phyloP scores from a whole-genome alignment of 805 yeast genomes.

The Kodamaea neixiangensis region DNA sequence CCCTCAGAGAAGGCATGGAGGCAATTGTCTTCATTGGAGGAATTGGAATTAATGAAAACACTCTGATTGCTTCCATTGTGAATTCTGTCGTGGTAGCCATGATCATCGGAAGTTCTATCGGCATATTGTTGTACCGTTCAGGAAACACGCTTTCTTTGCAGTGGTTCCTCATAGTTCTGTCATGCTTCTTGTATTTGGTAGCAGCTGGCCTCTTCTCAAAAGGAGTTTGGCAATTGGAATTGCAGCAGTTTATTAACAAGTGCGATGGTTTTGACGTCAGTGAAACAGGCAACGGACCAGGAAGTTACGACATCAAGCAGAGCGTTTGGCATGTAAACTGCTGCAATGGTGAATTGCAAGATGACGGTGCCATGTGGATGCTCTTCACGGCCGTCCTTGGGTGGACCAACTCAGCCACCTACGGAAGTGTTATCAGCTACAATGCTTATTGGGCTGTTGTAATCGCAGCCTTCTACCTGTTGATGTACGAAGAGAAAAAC shows the following conservation, averaged over 20 bases:
- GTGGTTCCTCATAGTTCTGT: conserved; percentile 69
- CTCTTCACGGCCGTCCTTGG: conserved; percentile 84
- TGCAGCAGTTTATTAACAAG: conserved; percentile 68
- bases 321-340: conserved; percentile 95
- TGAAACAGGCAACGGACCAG: conserved; percentile 92
- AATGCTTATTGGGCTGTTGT: conserved; percentile 66
- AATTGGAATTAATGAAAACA: conserved; percentile 49
- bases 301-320: conserved; percentile 76
- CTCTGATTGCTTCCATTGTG: conserved; percentile 47
- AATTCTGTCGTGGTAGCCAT: conserved; percentile 63
- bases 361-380: conserved; percentile 91
- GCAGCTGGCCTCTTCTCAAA: conserved; percentile 85
- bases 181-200: conserved; percentile 79
- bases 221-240: conserved; percentile 89
- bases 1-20: conserved; percentile 86
- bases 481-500: conserved; percentile 48
- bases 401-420: conserved; percentile 94
- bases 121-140: conserved; percentile 68
- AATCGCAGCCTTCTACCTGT: conserved; percentile 44
- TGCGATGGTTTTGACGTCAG: conserved; percentile 85
- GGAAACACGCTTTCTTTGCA: conserved; percentile 78
- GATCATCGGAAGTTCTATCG: conserved; percentile 60
- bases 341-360: conserved; percentile 70
- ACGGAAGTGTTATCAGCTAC: conserved; percentile 79
- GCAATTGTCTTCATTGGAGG: conserved; percentile 94